Evolutionary conservation across 345 rosid genomes (phyloP).

Genomic region (Eucalyptus albens): DNA sequence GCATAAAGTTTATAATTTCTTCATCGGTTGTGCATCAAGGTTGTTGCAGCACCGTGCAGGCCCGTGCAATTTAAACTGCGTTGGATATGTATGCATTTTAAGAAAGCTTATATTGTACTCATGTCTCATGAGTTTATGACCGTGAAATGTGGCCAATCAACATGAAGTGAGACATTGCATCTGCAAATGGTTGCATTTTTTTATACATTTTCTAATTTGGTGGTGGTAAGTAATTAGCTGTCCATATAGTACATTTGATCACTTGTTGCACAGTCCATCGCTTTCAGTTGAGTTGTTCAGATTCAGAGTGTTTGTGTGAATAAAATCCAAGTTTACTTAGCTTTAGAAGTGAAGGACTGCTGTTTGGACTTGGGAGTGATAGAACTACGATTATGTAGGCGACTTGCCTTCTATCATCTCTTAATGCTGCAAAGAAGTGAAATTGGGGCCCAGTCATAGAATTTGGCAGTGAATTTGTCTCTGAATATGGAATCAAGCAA

Average conservation of each 20-base stretch:
- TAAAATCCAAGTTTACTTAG: not conserved
- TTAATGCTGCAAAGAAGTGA: not conserved
- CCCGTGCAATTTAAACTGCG: not conserved
- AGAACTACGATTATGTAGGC: not conserved
- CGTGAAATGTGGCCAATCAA: not conserved
- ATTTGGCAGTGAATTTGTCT: not conserved
- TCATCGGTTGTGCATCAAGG: not conserved
- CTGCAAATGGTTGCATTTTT: not conserved
- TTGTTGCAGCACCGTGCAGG: not conserved
- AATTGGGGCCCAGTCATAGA: not conserved
- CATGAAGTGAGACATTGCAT: not conserved
- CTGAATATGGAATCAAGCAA: not conserved
- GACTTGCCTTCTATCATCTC: not conserved
- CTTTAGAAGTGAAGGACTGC: not conserved
- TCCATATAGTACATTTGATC: not conserved
- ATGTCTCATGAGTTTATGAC: not conserved
- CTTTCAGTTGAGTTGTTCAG: not conserved
- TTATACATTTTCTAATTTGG: not conserved
- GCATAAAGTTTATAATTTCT: not conserved
- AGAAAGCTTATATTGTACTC: not conserved
- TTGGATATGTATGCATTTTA: not conserved
- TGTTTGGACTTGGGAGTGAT: not conserved
- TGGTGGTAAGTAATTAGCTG: not conserved
- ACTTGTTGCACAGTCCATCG: not conserved
- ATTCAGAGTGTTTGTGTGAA: not conserved